Conservation (phyloP, 306 rosid species). For the Arachis hypogaea region DNA sequence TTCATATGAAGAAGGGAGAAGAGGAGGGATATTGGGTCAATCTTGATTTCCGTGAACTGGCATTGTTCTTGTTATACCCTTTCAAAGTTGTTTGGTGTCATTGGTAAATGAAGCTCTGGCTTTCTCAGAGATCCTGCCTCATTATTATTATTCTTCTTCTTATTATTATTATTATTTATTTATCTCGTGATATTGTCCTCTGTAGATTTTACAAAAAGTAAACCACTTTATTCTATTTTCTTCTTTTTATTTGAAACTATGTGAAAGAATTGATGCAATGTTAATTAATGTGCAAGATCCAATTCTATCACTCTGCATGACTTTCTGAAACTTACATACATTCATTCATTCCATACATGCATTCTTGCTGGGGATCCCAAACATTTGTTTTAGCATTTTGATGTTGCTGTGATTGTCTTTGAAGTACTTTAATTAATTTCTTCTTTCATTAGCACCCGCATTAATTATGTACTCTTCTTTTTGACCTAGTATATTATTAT, state of each 20-base stretch:
- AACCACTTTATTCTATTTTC: slow-evolving; percentile 11
- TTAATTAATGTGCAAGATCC: slow-evolving; percentile 34
- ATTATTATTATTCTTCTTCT: not conserved
- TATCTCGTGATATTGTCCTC: slow-evolving; percentile 47
- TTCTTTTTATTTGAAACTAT: not conserved
- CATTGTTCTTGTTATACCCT: slow-evolving; percentile 2
- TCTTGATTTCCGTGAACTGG: slow-evolving; percentile 38
- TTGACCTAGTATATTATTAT: slow-evolving; percentile 37
- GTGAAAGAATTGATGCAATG: slow-evolving; percentile 21
- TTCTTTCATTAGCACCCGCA: slow-evolving; percentile 1
- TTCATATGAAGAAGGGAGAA: slow-evolving; percentile 51
- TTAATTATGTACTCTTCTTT: slow-evolving; percentile 12
- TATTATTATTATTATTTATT: not conserved
- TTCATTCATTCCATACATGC: slow-evolving; percentile 39
- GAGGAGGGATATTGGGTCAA: slow-evolving; percentile 50
- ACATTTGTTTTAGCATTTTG: slow-evolving; percentile 22
- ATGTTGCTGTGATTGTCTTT: not conserved
- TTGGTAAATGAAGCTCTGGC: slow-evolving; percentile 54
- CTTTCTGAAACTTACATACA: slow-evolving; percentile 20
- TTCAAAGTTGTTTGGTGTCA: slow-evolving; percentile 11
- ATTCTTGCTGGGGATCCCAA: slow-evolving; percentile 7
- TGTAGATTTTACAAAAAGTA: slow-evolving; percentile 30
- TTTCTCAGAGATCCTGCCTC: slow-evolving; percentile 51
- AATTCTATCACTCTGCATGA: slow-evolving; percentile 33
- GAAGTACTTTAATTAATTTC: not conserved